Evolutionary conservation across 2,329 filamentous ascomycete species (phyloP).

Genomic region (Claviceps sorghi): DNA sequence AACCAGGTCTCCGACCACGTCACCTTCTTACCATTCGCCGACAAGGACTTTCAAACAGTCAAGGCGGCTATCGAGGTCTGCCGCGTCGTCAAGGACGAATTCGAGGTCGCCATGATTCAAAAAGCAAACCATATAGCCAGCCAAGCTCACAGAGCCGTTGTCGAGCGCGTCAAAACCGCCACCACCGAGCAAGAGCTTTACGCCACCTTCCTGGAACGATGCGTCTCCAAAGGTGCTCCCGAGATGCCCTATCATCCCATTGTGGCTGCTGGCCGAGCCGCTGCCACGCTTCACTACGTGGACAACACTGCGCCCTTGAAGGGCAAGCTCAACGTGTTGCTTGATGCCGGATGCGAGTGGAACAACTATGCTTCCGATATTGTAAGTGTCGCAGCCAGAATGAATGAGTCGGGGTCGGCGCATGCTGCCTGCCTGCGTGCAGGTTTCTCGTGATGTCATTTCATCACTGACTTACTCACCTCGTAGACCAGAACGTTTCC

Average conservation of each 20-base stretch:
- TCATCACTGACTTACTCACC: background rate
- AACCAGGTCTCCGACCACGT: constrained; percentile 60
- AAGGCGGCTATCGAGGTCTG: constrained; percentile 53
- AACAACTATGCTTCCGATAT: constrained; percentile 57
- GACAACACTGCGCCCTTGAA: constrained; percentile 57
- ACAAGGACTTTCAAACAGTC: constrained; percentile 42
- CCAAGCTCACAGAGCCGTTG: constrained; percentile 49
- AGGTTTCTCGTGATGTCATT: background rate
- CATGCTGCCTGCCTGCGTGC: background rate
- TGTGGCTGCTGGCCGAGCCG: constrained; percentile 64
- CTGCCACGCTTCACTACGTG: constrained; percentile 77
- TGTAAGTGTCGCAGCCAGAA: constrained; percentile 20
- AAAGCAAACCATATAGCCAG: constrained; percentile 58
- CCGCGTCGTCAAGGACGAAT: constrained; percentile 59
- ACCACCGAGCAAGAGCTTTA: constrained; percentile 73
- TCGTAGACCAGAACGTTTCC: constrained; percentile 71
- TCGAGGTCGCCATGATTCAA: constrained; percentile 57
- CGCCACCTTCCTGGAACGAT: constrained; percentile 62
- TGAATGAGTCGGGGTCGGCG: background rate
- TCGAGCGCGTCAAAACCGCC: constrained; percentile 46
- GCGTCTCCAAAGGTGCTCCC: constrained; percentile 58
- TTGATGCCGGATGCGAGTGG: constrained; percentile 74
- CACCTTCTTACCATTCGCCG: constrained; percentile 55
- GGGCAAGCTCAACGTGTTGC: constrained; percentile 62
- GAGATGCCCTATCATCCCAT: constrained; percentile 84